Evolutionary conservation across 176 grass and related monocot species (phyloP).

Genomic region (Zizania latifolia): DNA sequence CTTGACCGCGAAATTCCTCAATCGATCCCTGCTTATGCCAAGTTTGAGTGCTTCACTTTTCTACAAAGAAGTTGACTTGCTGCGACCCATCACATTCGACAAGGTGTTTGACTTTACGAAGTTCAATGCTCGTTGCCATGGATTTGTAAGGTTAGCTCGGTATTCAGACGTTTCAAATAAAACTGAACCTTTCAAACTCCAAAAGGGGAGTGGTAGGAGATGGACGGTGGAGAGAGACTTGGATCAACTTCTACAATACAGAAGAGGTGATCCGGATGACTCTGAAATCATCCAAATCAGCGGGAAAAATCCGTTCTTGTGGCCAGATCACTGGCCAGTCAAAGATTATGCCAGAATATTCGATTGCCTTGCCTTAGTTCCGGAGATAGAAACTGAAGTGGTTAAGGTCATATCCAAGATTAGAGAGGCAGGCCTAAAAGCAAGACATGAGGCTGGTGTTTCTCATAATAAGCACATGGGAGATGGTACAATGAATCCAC

Average conservation of each 20-base stretch:
- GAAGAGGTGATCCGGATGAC: conserved; percentile 31
- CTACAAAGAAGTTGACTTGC: conserved; percentile 95
- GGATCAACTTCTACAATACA: conserved; percentile 62
- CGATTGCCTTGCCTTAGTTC: conserved; percentile 64
- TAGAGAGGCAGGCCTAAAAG: conserved; percentile 48
- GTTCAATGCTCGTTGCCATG: conserved; percentile 69
- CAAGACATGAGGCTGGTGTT: conserved; percentile 43
- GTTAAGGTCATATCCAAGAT: conserved; percentile 88
- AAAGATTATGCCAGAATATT: conserved; percentile 81
- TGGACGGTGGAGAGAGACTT: conserved; percentile 93
- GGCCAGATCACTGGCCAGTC: conserved; percentile 93
- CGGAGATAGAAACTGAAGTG: conserved; percentile 82
- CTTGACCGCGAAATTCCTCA: conserved; percentile 79
- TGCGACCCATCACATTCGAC: conserved; percentile 72
- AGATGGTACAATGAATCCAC: conserved; percentile 4
- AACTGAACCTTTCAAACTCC: conserved; percentile 48
- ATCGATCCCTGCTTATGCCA: conserved; percentile 93
- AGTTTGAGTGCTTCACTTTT: conserved; percentile 90
- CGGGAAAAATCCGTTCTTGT: conserved; percentile 89
- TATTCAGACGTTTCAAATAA: conserved; percentile 78
- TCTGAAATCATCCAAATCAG: conserved; percentile 67
- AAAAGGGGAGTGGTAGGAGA: conserved; percentile 87
- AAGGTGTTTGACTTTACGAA: conserved; percentile 83
- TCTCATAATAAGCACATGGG: conserved; percentile 31
- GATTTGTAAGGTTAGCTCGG: conserved; percentile 69